Evolutionary conservation across 352 stramenopile species (phyloP).

Genomic region (Pythium rhizo-oryzae): DNA sequence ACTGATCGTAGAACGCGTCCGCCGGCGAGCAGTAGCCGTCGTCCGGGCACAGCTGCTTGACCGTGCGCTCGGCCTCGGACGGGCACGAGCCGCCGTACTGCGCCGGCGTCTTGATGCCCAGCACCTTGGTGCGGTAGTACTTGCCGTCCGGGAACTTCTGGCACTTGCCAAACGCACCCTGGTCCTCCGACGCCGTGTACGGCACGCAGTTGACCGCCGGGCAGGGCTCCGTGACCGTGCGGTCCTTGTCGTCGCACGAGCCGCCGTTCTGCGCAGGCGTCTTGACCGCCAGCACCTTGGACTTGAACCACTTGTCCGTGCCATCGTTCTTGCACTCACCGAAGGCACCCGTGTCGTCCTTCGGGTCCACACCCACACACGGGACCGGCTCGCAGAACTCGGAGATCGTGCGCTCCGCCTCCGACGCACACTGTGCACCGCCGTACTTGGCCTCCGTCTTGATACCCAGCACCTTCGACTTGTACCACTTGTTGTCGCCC

Average conservation of each 20-base stretch:
- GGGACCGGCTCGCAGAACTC: background rate
- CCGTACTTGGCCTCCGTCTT: no score
- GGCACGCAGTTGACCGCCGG: background rate
- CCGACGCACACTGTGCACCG: no score
- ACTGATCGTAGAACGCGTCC: no score
- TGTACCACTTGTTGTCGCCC: background rate
- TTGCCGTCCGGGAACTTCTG: background rate
- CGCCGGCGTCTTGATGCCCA: slow-evolving; percentile 3
- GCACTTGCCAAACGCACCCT: background rate
- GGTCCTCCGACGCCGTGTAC: background rate
- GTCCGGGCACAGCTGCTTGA: background rate
- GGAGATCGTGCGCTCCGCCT: background rate
- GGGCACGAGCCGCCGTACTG: slow-evolving; percentile 7
- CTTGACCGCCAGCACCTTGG: slow-evolving; percentile 5
- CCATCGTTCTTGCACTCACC: background rate
- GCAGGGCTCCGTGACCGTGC: background rate
- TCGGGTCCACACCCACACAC: background rate
- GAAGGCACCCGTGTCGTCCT: background rate
- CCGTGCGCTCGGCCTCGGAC: background rate
- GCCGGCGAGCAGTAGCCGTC: background rate
- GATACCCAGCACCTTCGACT: no score
- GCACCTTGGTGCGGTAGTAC: background rate
- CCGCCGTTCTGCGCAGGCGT: background rate
- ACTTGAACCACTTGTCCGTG: background rate
- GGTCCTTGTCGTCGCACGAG: background rate